A percentile compares a stretch with the other conserved stretches of the same genome.
phyloP scores from a whole-genome alignment of 2,329 filamentous ascomycete species.

The Aurifilum marmelostoma region DNA sequence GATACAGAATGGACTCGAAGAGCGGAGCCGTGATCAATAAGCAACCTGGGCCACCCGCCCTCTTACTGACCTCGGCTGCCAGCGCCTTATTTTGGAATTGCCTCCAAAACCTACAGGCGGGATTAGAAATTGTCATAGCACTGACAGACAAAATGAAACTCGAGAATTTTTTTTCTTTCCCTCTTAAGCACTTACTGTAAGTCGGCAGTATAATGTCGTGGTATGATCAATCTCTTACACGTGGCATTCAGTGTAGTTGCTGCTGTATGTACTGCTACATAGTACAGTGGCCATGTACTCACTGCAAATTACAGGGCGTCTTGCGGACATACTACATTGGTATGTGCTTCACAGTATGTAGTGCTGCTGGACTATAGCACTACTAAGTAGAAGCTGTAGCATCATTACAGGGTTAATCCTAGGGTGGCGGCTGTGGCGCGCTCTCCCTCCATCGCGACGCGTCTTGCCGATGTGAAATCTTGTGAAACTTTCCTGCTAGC shows the following conservation, averaged over 20 bases:
- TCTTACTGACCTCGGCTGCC: neutral
- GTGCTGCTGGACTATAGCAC: neutral
- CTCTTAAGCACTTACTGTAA: too few relatives aligned
- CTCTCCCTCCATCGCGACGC: constrained; percentile 5
- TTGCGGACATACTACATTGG: too few relatives aligned
- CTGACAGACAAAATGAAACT: neutral
- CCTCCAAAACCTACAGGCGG: neutral
- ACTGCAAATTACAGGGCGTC: too few relatives aligned
- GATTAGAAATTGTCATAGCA: neutral
- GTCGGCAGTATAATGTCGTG: too few relatives aligned
- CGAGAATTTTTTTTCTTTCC: too few relatives aligned
- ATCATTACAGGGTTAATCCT: constrained; percentile 25
- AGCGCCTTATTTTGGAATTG: neutral
- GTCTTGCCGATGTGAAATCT: neutral
- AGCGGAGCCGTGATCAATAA: constrained; percentile 21
- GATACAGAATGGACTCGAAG: constrained; percentile 5
- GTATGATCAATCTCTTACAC: too few relatives aligned
- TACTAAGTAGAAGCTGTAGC: too few relatives aligned
- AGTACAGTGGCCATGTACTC: too few relatives aligned
- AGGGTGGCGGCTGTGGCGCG: constrained; percentile 18
- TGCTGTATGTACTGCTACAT: neutral
- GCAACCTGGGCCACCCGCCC: constrained; percentile 8
- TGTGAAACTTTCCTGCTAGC: neutral
- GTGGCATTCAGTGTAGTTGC: too few relatives aligned
- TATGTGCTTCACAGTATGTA: too few relatives aligned